These are phyloP conservation scores for Metschnikowia lochheadii DNA, from an alignment of 805 yeast genomes.

Conservation along the genomic window DNA sequence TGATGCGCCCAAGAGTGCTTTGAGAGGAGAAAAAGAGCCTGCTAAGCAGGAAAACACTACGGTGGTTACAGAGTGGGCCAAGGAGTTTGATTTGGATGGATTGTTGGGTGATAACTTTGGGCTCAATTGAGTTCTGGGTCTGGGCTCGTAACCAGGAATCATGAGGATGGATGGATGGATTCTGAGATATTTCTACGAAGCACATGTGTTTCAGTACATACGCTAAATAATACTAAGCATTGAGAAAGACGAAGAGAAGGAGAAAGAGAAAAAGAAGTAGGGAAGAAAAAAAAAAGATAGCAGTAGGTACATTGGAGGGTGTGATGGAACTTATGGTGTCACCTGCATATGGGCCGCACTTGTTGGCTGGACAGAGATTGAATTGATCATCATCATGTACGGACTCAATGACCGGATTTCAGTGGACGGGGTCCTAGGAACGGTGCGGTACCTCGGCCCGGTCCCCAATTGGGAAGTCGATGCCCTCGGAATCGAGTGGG, in stretches of 20 bases:
- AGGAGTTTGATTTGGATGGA: conserved; percentile 89
- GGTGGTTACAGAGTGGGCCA: conserved; percentile 85
- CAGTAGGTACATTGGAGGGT: no score
- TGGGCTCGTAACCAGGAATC: no score
- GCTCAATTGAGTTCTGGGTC: conserved; percentile 8
- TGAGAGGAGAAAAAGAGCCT: conserved; percentile 42
- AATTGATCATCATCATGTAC: neutral
- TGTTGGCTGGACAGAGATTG: neutral
- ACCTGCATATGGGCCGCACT: neutral
- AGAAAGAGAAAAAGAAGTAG: no score
- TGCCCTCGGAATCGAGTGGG: conserved; percentile 89
- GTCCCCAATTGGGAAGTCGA: conserved; percentile 55
- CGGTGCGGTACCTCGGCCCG: conserved; percentile 58
- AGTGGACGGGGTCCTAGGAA: conserved; percentile 49
- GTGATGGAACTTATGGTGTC: neutral
- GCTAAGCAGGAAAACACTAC: conserved; percentile 62
- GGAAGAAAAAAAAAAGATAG: no score
- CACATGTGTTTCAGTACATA: no score
- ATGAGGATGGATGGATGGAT: no score
- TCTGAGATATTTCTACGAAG: no score
- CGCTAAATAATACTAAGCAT: neutral
- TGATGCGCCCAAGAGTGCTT: conserved; percentile 35
- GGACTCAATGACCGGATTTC: conserved; percentile 17
- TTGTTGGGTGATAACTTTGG: conserved; percentile 53
- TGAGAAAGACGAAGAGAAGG: neutral